Percentiles rank a stretch among this genome's conserved stretches.
phyloP scores from a whole-genome alignment of 164 flowering plant species.

The Taxillus chinensis region DNA sequence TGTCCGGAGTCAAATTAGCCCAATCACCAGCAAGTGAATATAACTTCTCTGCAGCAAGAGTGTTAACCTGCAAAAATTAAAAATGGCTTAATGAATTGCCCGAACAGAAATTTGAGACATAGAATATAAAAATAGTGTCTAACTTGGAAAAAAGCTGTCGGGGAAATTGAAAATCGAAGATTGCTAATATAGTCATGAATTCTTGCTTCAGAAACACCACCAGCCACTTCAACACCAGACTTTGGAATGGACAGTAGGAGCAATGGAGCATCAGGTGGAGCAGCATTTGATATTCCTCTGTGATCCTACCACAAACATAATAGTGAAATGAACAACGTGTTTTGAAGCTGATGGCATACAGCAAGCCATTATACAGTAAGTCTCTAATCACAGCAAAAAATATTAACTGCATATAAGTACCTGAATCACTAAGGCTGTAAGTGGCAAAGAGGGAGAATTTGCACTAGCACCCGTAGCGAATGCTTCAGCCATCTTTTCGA shows the following conservation, averaged over 20 bases:
- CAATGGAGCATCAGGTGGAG: constrained; percentile 85
- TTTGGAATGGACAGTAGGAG: constrained; percentile 38
- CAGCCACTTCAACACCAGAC: constrained; percentile 15
- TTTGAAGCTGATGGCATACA: no score
- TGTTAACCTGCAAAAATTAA: constrained; percentile 38
- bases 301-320: constrained; percentile 62
- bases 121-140: not conserved
- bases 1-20: constrained; percentile 85
- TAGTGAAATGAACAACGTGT: not conserved
- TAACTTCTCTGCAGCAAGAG: constrained; percentile 65
- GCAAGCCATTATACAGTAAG: no score
- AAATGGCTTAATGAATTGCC: not conserved
- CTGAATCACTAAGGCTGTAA: constrained; percentile 77
- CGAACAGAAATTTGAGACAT: no score
- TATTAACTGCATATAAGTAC: constrained; percentile 16
- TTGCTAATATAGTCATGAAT: constrained; percentile 76
- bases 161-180: constrained; percentile 75
- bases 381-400: no score
- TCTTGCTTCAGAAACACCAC: constrained; percentile 34
- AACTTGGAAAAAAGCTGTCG: constrained; percentile 96
- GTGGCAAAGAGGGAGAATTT: constrained; percentile 57
- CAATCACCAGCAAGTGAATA: constrained; percentile 95
- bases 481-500: constrained; percentile 48
- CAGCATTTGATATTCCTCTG: constrained; percentile 87
- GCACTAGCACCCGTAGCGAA: constrained; percentile 47